These are phyloP conservation scores for Sordariomycetes sp. DNA, from an alignment of 2,329 filamentous ascomycete genomes.

Conservation along the genomic window DNA sequence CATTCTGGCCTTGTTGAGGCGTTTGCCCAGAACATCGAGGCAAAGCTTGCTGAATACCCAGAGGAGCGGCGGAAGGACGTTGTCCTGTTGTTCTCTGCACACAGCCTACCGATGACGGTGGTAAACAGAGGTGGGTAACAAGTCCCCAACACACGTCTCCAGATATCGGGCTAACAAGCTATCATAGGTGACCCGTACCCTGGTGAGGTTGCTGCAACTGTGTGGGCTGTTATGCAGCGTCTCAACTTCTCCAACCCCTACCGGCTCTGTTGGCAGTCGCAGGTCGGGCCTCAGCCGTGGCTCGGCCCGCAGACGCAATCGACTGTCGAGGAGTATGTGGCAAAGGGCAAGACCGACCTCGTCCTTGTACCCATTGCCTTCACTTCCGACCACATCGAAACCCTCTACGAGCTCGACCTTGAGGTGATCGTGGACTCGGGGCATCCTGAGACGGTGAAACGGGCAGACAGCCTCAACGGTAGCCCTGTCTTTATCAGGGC, in stretches of 20 bases:
- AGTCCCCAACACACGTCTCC: not conserved
- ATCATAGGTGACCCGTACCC: constrained; percentile 76
- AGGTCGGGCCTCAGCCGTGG: constrained; percentile 93
- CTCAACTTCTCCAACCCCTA: constrained; percentile 83
- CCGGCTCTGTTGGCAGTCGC: constrained; percentile 92
- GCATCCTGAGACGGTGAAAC: constrained; percentile 67
- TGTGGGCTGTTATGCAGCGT: constrained; percentile 90
- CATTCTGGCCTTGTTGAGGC: constrained; percentile 83
- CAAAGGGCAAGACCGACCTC: constrained; percentile 83
- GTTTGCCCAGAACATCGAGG: constrained; percentile 85
- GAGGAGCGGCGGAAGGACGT: constrained; percentile 67
- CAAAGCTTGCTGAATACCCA: constrained; percentile 71
- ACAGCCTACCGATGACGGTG: constrained; percentile 93
- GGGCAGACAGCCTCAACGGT: constrained; percentile 85
- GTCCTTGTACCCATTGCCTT: constrained; percentile 92
- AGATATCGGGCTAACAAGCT: constrained; percentile 13
- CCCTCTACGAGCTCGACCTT: constrained; percentile 82
- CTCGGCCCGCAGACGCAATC: constrained; percentile 84
- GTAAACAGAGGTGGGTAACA: constrained; percentile 67
- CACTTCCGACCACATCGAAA: constrained; percentile 98
- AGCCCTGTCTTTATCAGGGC: constrained; percentile 82
- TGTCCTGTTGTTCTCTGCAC: constrained; percentile 84
- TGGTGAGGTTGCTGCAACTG: constrained; percentile 87
- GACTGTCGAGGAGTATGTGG: constrained; percentile 78
- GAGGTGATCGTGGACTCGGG: constrained; percentile 88